phyloP scores from a whole-genome alignment of 1,139 yeast genomes.

The Arxiozyma heterogenica region DNA sequence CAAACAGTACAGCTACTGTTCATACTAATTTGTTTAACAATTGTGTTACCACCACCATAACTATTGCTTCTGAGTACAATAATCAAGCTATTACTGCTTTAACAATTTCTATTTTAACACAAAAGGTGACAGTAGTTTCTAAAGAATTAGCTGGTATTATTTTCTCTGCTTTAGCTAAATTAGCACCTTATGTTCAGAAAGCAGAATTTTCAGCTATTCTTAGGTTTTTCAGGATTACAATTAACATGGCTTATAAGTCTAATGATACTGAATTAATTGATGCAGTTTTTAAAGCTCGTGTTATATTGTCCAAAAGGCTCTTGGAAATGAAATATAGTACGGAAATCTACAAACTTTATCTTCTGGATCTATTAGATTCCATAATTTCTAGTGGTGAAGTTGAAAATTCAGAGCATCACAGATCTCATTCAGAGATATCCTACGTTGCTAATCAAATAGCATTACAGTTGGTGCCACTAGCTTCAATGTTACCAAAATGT shows the following conservation, averaged over 20 bases:
- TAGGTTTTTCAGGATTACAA: constrained; percentile 37
- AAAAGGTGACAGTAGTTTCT: constrained; percentile 51
- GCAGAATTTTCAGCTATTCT: constrained; percentile 44
- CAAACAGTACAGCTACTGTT: neutral
- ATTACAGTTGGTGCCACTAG: constrained; percentile 61
- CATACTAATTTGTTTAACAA: constrained; percentile 36
- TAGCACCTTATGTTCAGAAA: constrained; percentile 45
- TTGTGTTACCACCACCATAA: constrained; percentile 63
- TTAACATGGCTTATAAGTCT: constrained; percentile 32
- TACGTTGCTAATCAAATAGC: constrained; percentile 72
- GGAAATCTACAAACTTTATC: constrained; percentile 49
- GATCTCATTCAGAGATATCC: constrained; percentile 70
- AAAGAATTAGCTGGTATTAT: constrained; percentile 36
- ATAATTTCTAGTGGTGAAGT: constrained; percentile 79
- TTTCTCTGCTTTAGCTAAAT: constrained; percentile 42
- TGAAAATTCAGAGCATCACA: constrained; percentile 67
- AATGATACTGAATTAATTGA: constrained; percentile 31
- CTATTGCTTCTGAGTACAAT: constrained; percentile 57
- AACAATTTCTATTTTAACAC: constrained; percentile 74
- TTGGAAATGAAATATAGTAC: constrained; percentile 29
- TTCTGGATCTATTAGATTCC: constrained; percentile 56
- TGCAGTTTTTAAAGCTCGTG: constrained; percentile 42
- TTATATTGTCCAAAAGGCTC: constrained; percentile 43
- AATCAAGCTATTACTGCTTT: constrained; percentile 74
- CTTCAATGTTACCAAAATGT: constrained; percentile 58